Base-by-base conservation (phyloP, 106 monocot species). In the Acorus calamus region DNA sequence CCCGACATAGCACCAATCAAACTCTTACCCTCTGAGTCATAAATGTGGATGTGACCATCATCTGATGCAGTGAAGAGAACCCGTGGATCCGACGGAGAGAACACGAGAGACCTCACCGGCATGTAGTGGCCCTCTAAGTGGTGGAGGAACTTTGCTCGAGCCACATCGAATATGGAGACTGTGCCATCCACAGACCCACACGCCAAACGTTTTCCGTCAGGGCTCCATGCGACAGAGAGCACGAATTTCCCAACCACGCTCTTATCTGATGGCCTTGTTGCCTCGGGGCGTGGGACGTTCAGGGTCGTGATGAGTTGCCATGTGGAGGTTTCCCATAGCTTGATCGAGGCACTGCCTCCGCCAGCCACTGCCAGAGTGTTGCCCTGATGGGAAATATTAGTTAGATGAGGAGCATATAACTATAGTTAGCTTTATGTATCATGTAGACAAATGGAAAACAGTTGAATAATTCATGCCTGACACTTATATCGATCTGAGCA, bases 211-310 rank as follows among this genome's bases (percentile, higher is more conserved):
- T 59, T 69, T 2, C 98, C 98, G 47, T 99, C 98, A 4, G 85
- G 85, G 61, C 98, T 99, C 92, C 91, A 99, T 11, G 92, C 92
- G 28, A 99, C 98, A 3, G 98, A 92, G 11, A 99, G 82, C 5
- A 86, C 85, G 63, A 99, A 99, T 49, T 88, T 92, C 48, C 83
- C 85, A 41, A 73, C 65, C 8, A 76, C 78, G 58, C 69, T 69
- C 10, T 72, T 79, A 62, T 87, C 87, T 8, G 81, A 52, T 10
- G 79, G 78, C 3, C 77, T 68, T 42, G 85, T 46, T 54, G 72
- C 67, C 12, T 98, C 91, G 28, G 82, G 84, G 0, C 75, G 88
- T 42, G 98, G 83, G 46, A 99, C 80, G 3, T 65, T 49, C 7
- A 99, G 71, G 52, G 68, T 83, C 11, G 74, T 71, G 14, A 80